Evolutionary conservation across 352 stramenopile species (phyloP).

Genomic region (Lagenidium sp.): DNA sequence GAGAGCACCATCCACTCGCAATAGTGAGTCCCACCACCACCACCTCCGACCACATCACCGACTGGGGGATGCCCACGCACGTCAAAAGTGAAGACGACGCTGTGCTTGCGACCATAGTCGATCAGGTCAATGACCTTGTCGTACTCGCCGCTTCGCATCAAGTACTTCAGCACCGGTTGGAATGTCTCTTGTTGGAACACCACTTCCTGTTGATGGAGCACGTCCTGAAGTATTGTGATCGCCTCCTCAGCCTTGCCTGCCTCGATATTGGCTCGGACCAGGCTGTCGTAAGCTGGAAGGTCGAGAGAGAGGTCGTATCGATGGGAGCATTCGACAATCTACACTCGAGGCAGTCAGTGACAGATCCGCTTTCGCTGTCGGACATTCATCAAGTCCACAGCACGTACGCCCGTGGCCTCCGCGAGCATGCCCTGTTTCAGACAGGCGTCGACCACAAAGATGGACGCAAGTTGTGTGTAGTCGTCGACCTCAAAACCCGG

Average conservation of each 20-base stretch:
- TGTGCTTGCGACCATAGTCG: slow-evolving; percentile 31
- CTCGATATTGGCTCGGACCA: slow-evolving; percentile 34
- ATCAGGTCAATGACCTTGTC: slow-evolving; percentile 36
- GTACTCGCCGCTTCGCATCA: slow-evolving; percentile 46
- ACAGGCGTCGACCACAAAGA: slow-evolving; percentile 62
- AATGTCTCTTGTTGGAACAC: slow-evolving; percentile 44
- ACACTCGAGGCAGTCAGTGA: neutral
- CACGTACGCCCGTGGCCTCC: slow-evolving; percentile 30
- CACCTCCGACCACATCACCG: neutral
- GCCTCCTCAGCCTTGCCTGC: slow-evolving; percentile 31
- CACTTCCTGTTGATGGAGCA: slow-evolving; percentile 34
- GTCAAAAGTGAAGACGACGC: slow-evolving; percentile 42
- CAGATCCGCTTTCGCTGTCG: too few relatives aligned
- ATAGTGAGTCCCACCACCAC: neutral
- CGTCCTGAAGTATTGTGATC: slow-evolving; percentile 22
- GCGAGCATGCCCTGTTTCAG: slow-evolving; percentile 30
- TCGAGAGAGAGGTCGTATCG: slow-evolving; percentile 33
- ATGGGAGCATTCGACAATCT: slow-evolving; percentile 25
- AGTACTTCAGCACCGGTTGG: slow-evolving; percentile 25
- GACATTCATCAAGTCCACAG: neutral
- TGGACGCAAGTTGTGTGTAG: slow-evolving; percentile 48
- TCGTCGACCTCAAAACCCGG: slow-evolving; percentile 43
- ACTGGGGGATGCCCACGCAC: too few relatives aligned
- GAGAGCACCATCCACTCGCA: neutral
- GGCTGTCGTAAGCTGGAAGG: slow-evolving; percentile 36